Conservation (phyloP, 2,329 filamentous ascomycete species). For the Xylaria sp. region DNA sequence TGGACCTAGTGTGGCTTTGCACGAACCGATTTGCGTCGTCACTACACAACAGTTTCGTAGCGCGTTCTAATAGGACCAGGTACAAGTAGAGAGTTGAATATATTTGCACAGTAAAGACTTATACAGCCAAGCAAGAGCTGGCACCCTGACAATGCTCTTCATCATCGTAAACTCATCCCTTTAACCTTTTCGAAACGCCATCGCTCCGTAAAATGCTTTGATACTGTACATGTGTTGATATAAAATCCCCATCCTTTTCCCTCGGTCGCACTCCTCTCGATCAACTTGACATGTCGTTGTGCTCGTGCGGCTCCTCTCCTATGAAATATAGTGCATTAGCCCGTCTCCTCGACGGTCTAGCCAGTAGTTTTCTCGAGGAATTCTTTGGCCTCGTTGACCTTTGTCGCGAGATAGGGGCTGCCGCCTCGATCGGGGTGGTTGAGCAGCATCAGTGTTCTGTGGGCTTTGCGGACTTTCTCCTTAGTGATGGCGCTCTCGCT, state of each 20-base stretch:
- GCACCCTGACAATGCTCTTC: slow-evolving; percentile 18
- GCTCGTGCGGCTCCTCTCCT: not conserved
- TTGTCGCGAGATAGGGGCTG: slow-evolving; percentile 94
- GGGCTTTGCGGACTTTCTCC: slow-evolving; percentile 94
- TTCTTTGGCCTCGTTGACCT: slow-evolving; percentile 98
- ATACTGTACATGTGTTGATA: slow-evolving; percentile 41
- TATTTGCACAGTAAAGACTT: slow-evolving; percentile 31
- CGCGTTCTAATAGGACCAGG: not conserved
- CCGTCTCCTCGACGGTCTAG: slow-evolving; percentile 33
- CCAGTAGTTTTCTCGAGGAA: slow-evolving; percentile 79
- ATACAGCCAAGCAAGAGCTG: slow-evolving; percentile 34
- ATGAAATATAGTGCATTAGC: not conserved
- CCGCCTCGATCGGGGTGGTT: slow-evolving; percentile 98
- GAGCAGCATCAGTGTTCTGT: slow-evolving; percentile 93
- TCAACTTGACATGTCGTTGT: not conserved
- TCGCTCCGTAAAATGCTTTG: slow-evolving; percentile 44
- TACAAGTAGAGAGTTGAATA: slow-evolving; percentile 33
- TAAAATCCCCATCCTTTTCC: not conserved
- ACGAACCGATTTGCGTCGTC: not conserved
- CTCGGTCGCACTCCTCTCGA: not conserved
- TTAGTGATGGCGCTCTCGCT: slow-evolving; percentile 90
- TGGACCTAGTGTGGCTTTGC: not conserved
- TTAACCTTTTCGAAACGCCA: slow-evolving; percentile 43
- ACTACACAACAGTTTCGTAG: not conserved
- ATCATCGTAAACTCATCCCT: slow-evolving; percentile 34